Percentiles rank a stretch among this genome's conserved stretches.
These are phyloP conservation scores for Scheffersomyces quercinus DNA, from an alignment of 1,139 yeast genomes.

Conservation along the genomic window DNA sequence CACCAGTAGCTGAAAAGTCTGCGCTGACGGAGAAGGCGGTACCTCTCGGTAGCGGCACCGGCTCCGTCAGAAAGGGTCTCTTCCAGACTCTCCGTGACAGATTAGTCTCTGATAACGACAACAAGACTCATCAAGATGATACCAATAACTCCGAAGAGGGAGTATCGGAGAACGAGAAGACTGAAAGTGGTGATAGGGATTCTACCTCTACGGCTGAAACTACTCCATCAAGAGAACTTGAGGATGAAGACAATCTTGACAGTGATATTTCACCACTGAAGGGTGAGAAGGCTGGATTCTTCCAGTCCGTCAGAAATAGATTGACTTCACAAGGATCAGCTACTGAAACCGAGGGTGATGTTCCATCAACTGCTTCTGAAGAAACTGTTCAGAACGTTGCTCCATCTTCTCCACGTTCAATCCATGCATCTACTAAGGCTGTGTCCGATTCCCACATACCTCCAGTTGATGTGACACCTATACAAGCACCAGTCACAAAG, in stretches of 20 bases:
- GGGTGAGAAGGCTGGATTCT: constrained; percentile 15
- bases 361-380: constrained; percentile 22
- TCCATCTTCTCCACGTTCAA: not conserved
- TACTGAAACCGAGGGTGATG: constrained; percentile 7
- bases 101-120: constrained; percentile 18
- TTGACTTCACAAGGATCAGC: constrained; percentile 10
- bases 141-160: constrained; percentile 13
- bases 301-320: constrained; percentile 20
- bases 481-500: constrained; percentile 4
- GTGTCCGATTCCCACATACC: not conserved
- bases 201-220: constrained; percentile 32
- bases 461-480: not conserved
- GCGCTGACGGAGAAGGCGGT: constrained; percentile 2
- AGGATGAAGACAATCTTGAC: constrained; percentile 11
- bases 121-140: constrained; percentile 7
- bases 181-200: constrained; percentile 17
- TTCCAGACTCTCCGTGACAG: constrained; percentile 39
- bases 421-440: not conserved
- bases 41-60: constrained; percentile 6
- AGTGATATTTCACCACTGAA: constrained; percentile 9
- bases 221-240: constrained; percentile 28
- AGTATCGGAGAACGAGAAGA: constrained; percentile 19
- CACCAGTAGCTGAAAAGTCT: not conserved
- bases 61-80: constrained; percentile 26
- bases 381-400: constrained; percentile 15